Base-by-base conservation (phyloP, 495 filamentous ascomycete genomes). In the Penicillium riverlandense region DNA sequence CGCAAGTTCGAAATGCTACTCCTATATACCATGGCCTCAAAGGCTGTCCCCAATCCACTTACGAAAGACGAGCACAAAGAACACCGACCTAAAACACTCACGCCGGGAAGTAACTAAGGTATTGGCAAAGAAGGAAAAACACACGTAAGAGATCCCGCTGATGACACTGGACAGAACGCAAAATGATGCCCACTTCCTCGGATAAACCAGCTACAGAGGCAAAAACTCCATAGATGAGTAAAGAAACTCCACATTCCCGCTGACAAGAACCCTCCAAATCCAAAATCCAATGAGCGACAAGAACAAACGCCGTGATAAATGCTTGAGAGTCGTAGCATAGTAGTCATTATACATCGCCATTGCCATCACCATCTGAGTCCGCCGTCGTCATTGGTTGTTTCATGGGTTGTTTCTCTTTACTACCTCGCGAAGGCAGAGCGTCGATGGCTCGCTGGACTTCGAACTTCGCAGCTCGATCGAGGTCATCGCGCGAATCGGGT, bases 381-480 rank as follows among this genome's bases (percentile, higher is more conserved):
- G 53, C 43, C 28, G 44, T 16, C 16, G 44, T 29, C 56, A 57
- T 50, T 10, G 52, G 57, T 35, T 61, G 48, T 48, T 55, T 29
- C 56, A 57, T 50, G 11, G 52, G 57, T 35, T 61, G 48, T 48
- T 55, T 62, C 16, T 53, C 52, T 31, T 57, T 59, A 14, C 32
- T 37, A 46, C 49, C 48, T 49, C 58, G 38, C 34, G 44, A 53
- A 32, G 54, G 50, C 33, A 69, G 46, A 10, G 50, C 44, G 15
- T 65, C 61, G 29, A 85, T 60, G 11, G 87, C 86, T 40, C 73
- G 79, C 29, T 76, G 76, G 0, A 96, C 90, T 66, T 95, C 87
- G 7, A 80, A 72, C 8, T 66, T 75, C 7, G 88, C 90, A 38
- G 83, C 69, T 53, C 72, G 74, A 65, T 91, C 84, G 62, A 87